A percentile compares a stretch with the other conserved stretches of the same genome.
phyloP scores from a whole-genome alignment of 2,329 filamentous ascomycete species.

The Trichoderma sp. region DNA sequence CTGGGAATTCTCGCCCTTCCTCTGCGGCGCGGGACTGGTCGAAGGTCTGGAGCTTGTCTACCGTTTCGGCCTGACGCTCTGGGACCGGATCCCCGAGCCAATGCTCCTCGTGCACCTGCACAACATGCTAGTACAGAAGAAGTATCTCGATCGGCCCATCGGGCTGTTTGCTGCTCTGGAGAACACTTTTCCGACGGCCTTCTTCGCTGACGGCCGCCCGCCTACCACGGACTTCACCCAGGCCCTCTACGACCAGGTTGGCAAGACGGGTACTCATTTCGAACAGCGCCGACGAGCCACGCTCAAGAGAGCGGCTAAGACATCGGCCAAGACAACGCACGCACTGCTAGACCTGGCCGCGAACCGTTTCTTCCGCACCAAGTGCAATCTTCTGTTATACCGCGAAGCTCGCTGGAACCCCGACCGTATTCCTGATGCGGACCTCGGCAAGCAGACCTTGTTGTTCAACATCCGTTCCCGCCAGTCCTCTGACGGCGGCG shows the following conservation, averaged over 20 bases:
- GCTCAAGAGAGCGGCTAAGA: too few species aligned
- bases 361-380: slow-evolving; percentile 40
- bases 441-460: slow-evolving; percentile 34
- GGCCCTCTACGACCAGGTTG: slow-evolving; percentile 27
- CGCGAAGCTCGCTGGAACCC: slow-evolving; percentile 41
- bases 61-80: slow-evolving; percentile 40
- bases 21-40: slow-evolving; percentile 50
- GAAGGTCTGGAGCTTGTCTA: slow-evolving; percentile 50
- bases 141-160: slow-evolving; percentile 42
- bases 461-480: slow-evolving; percentile 36
- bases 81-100: slow-evolving; percentile 46
- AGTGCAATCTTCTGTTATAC: slow-evolving; percentile 39
- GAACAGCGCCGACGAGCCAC: neutral
- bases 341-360: neutral
- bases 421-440: slow-evolving; percentile 42
- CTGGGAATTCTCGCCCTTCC: slow-evolving; percentile 52
- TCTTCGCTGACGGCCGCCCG: slow-evolving; percentile 28
- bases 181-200: slow-evolving; percentile 28
- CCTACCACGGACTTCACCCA: neutral
- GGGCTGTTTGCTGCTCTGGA: slow-evolving; percentile 40
- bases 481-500: neutral
- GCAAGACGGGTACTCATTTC: neutral
- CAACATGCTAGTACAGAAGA: slow-evolving; percentile 50
- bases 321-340: neutral
- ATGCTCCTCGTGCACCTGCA: slow-evolving; percentile 49